Evolutionary conservation across 352 stramenopile species (phyloP).

Genomic region (Phytophthora nicotianae): DNA sequence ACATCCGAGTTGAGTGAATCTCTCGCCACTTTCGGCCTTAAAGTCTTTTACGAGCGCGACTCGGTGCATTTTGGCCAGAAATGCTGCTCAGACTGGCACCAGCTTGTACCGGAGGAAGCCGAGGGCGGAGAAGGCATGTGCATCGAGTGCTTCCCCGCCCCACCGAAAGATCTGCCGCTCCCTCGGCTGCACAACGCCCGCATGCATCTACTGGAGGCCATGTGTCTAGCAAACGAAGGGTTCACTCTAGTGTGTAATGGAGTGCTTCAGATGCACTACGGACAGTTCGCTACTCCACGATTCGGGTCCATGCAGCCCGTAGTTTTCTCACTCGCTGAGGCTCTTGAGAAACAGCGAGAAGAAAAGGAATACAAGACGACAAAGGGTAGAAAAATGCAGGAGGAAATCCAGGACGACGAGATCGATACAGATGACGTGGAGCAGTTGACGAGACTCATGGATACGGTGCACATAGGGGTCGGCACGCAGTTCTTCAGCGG

Average conservation of each 20-base stretch:
- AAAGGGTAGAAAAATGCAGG: background rate
- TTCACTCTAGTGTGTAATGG: slow-evolving; percentile 14
- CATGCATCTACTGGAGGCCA: slow-evolving; percentile 25
- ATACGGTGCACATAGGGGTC: slow-evolving; percentile 24
- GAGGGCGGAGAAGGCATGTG: slow-evolving; percentile 22
- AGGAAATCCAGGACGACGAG: background rate
- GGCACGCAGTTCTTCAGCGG: slow-evolving; percentile 37
- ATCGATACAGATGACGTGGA: slow-evolving; percentile 24
- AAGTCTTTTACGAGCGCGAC: slow-evolving; percentile 15
- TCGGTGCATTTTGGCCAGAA: slow-evolving; percentile 26
- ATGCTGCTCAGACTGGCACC: slow-evolving; percentile 36
- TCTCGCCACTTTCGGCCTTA: slow-evolving; percentile 21
- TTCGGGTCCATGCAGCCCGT: slow-evolving; percentile 33
- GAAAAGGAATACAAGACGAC: background rate
- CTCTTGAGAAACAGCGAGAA: slow-evolving; percentile 16
- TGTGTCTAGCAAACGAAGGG: slow-evolving; percentile 17
- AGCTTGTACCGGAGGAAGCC: slow-evolving; percentile 23
- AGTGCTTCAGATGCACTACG: slow-evolving; percentile 35
- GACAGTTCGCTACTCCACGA: slow-evolving; percentile 16
- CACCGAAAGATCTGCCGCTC: slow-evolving; percentile 28
- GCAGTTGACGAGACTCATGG: slow-evolving; percentile 29
- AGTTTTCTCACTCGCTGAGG: slow-evolving; percentile 23
- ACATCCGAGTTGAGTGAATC: slow-evolving; percentile 12
- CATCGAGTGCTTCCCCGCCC: slow-evolving; percentile 4
- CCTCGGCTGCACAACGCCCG: slow-evolving; percentile 16